Percentiles rank a stretch among this genome's conserved stretches.
Evolutionary conservation across 768 basidiomycete genomes (phyloP).

Genomic region (Suillus discolor): DNA sequence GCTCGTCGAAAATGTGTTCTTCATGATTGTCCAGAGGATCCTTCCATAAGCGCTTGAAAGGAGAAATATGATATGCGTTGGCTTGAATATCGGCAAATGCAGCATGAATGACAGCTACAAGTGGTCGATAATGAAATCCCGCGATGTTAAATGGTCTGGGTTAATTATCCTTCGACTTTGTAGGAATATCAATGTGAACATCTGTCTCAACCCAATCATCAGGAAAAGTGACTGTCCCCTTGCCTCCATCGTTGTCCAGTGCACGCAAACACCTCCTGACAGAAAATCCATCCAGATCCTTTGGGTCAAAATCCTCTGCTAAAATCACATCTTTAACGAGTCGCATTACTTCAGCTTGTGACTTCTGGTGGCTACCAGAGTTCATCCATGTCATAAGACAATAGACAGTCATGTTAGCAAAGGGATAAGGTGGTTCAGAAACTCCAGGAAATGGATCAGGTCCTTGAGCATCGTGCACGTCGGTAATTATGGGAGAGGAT

Average conservation of each 20-base stretch:
- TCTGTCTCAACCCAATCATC: constrained; percentile 9
- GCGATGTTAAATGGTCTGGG: constrained; percentile 2
- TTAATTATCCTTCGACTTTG: not conserved
- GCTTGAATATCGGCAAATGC: constrained; percentile 10
- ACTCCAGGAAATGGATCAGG: not conserved
- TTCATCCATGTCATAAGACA: too few species aligned
- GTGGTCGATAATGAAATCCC: constrained; percentile 18
- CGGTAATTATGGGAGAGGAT: not conserved
- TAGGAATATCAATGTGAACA: constrained; percentile 6
- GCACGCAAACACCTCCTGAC: not conserved
- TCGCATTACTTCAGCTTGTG: not conserved
- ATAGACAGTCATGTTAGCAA: constrained; percentile 16
- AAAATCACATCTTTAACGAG: constrained; percentile 12
- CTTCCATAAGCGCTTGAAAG: constrained; percentile 23
- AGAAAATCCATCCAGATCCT: constrained; percentile 9
- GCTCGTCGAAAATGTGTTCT: constrained; percentile 18
- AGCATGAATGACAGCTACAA: constrained; percentile 16
- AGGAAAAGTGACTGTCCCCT: not conserved
- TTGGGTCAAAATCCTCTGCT: constrained; percentile 9
- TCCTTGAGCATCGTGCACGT: not conserved
- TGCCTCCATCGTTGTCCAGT: not conserved
- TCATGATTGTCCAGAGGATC: constrained; percentile 1
- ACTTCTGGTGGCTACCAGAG: constrained; percentile 2
- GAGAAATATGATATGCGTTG: constrained; percentile 23
- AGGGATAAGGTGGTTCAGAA: constrained; percentile 6